A percentile compares a stretch with the other conserved stretches of the same genome.
Conservation (phyloP, 192 early-diverging fungal species). For the Rhizophagus prolifer region DNA sequence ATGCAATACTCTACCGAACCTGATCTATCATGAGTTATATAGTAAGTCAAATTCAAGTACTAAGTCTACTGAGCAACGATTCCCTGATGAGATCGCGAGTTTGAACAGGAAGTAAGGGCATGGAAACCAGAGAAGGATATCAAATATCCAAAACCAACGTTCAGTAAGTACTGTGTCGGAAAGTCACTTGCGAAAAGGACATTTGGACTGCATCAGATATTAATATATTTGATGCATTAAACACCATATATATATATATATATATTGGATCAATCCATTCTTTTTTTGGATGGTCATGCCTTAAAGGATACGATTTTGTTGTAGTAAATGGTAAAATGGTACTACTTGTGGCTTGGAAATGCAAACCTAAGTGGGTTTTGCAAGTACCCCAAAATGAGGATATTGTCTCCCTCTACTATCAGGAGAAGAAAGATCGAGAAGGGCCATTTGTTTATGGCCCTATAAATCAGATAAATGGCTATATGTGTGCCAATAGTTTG, state of each 20-base stretch:
- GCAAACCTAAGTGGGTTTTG: background rate
- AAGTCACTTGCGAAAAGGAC: background rate
- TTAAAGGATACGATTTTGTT: background rate
- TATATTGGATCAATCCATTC: background rate
- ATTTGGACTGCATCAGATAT: constrained; percentile 6
- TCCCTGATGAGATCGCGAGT: background rate
- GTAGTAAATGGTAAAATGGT: background rate
- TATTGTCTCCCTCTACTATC: background rate
- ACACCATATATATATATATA: no score
- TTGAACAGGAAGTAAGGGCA: background rate
- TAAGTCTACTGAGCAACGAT: background rate
- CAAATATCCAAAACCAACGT: background rate
- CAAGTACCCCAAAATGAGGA: background rate
- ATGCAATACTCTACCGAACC: background rate
- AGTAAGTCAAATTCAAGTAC: constrained; percentile 2
- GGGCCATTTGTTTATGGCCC: background rate
- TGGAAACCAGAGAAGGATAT: background rate
- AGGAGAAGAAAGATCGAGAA: background rate
- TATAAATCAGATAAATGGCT: background rate
- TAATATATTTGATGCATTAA: background rate
- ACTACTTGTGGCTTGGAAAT: background rate
- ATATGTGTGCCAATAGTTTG: constrained; percentile 3
- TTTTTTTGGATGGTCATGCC: constrained; percentile 8
- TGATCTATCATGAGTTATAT: background rate
- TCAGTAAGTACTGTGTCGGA: background rate